Base-by-base conservation (phyloP, 176 grass and related monocot species). In the Thinopyrum elongatum region DNA sequence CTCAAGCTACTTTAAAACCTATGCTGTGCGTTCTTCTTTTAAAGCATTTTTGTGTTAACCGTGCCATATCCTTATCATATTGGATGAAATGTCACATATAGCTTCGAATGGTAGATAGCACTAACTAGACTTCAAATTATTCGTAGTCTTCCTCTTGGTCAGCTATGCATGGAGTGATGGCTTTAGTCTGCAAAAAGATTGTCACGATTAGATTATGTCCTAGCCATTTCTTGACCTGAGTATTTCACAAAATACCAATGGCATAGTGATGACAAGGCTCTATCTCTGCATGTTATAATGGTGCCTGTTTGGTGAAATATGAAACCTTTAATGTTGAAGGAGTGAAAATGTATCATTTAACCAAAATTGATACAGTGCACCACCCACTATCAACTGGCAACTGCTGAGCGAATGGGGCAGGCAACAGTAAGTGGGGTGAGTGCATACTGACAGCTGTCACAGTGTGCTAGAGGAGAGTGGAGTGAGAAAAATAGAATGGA, bases 1-100 rank as follows among this genome's bases (percentile, higher is more conserved):
- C 84, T 74, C 69, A 87, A 82, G 80, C 53, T 82, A 82, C 76
- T 90, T 84, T 29, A 82, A 28, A 86, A 92, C 59, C 78, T 70
- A 23, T 11, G 16, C 60, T 84, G 61, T 11, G 9, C 4, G 55
- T 84, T 41, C 66, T 57, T 33, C 22, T 78, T 82, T 76, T 58
- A 82, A 64, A 80, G 46, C 4, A 27, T 77, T 55, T 80, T 76
- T 28, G 23, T 82, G 21, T 27, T 34, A 57, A 83, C 33, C 3
- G 63, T 13, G 15, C 23, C 51, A 47, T 26, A 25, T 49, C 3
- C 61, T 17, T 71, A 72, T 68, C 61, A 38, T 42, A 70, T 16
- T 51, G 59, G 12, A 26, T 70, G 49, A 62, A 82, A 62, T 69
- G 36, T 28, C 12, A 76, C 21, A 21, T 68, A 74, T 36, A 80